Conservation (phyloP, 1,284 basidiomycete genomes). For the Kalmanozyma brasiliensis region DNA sequence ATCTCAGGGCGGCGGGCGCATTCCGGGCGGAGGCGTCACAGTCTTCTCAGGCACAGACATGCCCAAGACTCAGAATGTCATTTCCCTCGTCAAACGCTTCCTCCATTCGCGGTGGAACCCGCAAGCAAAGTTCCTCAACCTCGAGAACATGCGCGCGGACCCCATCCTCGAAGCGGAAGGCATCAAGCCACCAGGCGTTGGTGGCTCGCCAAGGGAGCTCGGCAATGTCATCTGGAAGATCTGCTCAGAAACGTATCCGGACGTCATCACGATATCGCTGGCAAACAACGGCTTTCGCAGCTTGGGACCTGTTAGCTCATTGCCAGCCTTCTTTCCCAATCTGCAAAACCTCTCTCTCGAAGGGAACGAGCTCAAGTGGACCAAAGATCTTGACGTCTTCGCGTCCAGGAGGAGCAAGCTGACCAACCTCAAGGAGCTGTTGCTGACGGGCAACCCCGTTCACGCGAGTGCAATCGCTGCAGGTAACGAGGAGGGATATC, state of each 20-base stretch:
- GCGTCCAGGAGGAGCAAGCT: slow-evolving; percentile 48
- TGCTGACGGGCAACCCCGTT: slow-evolving; percentile 83
- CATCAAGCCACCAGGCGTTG: slow-evolving; percentile 76
- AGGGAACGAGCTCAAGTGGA: slow-evolving; percentile 67
- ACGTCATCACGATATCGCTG: slow-evolving; percentile 69
- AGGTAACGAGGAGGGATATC: slow-evolving; percentile 75
- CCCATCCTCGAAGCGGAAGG: slow-evolving; percentile 76
- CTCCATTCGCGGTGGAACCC: slow-evolving; percentile 56
- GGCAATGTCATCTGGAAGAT: slow-evolving; percentile 86
- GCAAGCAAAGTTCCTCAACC: slow-evolving; percentile 76
- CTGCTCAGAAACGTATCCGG: slow-evolving; percentile 79
- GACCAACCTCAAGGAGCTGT: slow-evolving; percentile 73
- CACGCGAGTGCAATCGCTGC: slow-evolving; percentile 74
- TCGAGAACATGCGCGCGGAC: slow-evolving; percentile 79
- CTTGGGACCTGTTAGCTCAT: slow-evolving; percentile 41
- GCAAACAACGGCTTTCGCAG: slow-evolving; percentile 55
- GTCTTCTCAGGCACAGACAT: slow-evolving; percentile 42
- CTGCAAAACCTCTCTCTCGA: slow-evolving; percentile 79
- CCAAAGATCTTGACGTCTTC: slow-evolving; percentile 57
- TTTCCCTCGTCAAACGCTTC: slow-evolving; percentile 55
- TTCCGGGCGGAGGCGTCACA: slow-evolving; percentile 44
- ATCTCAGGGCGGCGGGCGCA: slow-evolving; percentile 45
- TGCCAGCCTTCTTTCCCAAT: slow-evolving; percentile 71
- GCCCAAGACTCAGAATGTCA: slow-evolving; percentile 48
- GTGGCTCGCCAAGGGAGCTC: slow-evolving; percentile 74